Conservation (phyloP, 192 early-diverging fungal species). For the Funneliformis geosporum region DNA sequence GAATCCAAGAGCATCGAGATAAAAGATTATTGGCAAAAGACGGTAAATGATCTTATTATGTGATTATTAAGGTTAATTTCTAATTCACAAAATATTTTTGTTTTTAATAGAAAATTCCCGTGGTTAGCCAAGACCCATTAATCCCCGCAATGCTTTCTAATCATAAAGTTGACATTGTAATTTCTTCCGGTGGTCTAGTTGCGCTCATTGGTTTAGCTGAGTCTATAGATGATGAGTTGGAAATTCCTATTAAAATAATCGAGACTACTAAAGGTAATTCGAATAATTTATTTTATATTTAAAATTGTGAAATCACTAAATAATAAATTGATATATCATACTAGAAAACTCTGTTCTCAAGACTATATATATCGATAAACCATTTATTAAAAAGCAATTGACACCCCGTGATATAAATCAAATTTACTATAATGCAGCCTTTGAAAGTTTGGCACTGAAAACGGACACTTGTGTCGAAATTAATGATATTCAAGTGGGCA, state of each 20-base stretch:
- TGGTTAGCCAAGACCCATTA: constrained; percentile 29
- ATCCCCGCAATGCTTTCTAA: constrained; percentile 19
- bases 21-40: constrained; percentile 22
- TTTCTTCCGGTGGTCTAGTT: constrained; percentile 24
- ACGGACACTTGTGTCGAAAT: background rate
- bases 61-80: background rate
- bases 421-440: constrained; percentile 31
- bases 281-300: background rate
- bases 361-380: constrained; percentile 36
- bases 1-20: background rate
- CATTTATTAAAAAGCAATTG: constrained; percentile 22
- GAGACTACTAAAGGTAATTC: background rate
- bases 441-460: constrained; percentile 26
- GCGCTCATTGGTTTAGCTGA: constrained; percentile 17
- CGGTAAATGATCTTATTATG: background rate
- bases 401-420: constrained; percentile 32
- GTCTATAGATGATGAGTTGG: constrained; percentile 22
- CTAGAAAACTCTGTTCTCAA: background rate
- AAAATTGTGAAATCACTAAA: background rate
- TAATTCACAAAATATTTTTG: background rate
- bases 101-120: constrained; percentile 15
- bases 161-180: constrained; percentile 26
- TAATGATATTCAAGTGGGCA: background rate
- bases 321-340: background rate
- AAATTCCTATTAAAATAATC: constrained; percentile 14